A percentile compares a stretch with the other conserved stretches of the same genome.
These are phyloP conservation scores for Leccinum pachyderme DNA, from an alignment of 1,284 basidiomycete genomes.

Conservation along the genomic window DNA sequence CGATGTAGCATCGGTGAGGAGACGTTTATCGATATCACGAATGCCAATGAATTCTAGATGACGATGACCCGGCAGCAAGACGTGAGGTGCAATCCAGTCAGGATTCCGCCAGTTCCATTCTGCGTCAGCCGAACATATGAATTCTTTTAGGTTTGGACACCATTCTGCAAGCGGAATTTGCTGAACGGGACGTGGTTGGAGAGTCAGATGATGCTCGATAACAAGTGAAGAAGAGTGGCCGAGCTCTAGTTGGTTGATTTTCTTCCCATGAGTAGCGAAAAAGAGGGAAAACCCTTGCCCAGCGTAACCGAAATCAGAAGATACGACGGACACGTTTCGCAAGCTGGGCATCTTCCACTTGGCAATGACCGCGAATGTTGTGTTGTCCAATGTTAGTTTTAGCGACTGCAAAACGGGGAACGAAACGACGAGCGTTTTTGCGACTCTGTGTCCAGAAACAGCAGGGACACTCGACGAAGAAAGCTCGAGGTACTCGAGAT, in stretches of 20 bases:
- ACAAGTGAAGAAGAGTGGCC: constrained; percentile 66
- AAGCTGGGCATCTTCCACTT: constrained; percentile 59
- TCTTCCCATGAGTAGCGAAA: constrained; percentile 60
- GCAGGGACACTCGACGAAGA: constrained; percentile 38
- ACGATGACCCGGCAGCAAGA: constrained; percentile 62
- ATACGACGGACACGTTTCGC: constrained; percentile 60
- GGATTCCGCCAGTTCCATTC: constrained; percentile 78
- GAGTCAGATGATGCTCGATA: constrained; percentile 59
- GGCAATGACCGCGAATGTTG: constrained; percentile 62
- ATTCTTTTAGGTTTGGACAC: constrained; percentile 64
- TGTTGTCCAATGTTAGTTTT: constrained; percentile 67
- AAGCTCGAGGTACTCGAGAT: constrained; percentile 59
- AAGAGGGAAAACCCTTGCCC: constrained; percentile 60
- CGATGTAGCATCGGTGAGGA: constrained; percentile 41
- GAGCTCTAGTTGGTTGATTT: constrained; percentile 63
- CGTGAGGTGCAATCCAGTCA: constrained; percentile 77
- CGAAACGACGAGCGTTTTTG: constrained; percentile 36
- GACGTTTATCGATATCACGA: constrained; percentile 63
- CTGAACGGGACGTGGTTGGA: constrained; percentile 37
- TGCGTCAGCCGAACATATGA: constrained; percentile 71
- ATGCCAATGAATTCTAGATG: constrained; percentile 65
- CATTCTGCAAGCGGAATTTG: constrained; percentile 53
- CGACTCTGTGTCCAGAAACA: constrained; percentile 35
- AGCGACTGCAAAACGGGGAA: constrained; percentile 62
- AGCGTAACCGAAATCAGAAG: constrained; percentile 66